phyloP scores from a whole-genome alignment of 768 basidiomycete species.

The Termitomyces sp. region DNA sequence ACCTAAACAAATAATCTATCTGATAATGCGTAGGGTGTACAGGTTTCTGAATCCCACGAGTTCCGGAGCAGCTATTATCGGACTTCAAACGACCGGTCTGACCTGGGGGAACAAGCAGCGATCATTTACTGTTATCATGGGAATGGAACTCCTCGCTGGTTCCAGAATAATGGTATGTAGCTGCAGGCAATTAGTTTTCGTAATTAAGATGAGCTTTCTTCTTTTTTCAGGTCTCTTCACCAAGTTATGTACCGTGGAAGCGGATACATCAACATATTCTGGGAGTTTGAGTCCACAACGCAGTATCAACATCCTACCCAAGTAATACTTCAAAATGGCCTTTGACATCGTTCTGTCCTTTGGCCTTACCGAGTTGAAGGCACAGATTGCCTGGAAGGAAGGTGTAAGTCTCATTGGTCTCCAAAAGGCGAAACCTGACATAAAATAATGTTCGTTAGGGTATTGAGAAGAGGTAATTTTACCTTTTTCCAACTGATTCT shows the following conservation, averaged over 20 bases:
- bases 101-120: neutral
- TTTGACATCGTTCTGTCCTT: conserved; percentile 42
- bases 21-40: conserved; percentile 25
- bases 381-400: conserved; percentile 40
- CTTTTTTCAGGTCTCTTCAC: neutral
- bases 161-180: neutral
- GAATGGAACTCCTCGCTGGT: conserved; percentile 12
- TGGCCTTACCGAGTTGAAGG: conserved; percentile 47
- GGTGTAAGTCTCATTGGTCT: neutral
- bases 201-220: conserved; percentile 12
- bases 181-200: neutral
- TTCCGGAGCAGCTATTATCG: conserved; percentile 11
- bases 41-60: conserved; percentile 20
- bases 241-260: conserved; percentile 13
- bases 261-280: conserved; percentile 9
- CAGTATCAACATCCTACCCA: neutral
- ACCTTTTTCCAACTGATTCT: neutral
- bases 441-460: neutral
- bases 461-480: neutral
- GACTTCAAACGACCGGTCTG: neutral
- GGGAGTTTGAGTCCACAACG: conserved; percentile 3
- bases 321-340: conserved; percentile 22
- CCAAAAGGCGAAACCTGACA: neutral
- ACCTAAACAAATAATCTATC: neutral
- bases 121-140: conserved; percentile 19